Base-by-base conservation (phyloP, 495 filamentous ascomycete species). In the Trichoderma orchidacearum region DNA sequence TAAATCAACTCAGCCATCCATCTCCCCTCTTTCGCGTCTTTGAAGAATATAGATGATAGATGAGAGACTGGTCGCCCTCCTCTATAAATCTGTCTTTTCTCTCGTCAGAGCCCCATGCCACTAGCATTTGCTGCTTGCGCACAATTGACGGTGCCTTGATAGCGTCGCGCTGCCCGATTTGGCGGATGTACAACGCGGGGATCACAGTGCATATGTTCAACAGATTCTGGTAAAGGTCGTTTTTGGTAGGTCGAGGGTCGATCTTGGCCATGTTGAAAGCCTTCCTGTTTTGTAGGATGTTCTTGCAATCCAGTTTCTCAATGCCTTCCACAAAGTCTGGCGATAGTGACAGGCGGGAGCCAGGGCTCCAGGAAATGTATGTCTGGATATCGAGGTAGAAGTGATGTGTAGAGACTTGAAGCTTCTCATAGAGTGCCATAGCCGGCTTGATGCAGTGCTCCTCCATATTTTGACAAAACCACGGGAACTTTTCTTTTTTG, bases 371-470 rank as follows among this genome's bases (percentile, higher is more conserved):
- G 2, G 59, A 8, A 3, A 62, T 50, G 52, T 60, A 66, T 5
- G 57, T 41, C 36, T 64, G 59, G 28, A 65, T 51, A 15, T 60
- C 59, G 15, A 65, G 54, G 32, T 62, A 58, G 57, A 65, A 71
- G 51, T 64, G 57, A 56, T 65, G 61, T 7, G 62, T 66, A 18
- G 69, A 62, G 12, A 60, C 64, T 15, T 66, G 56, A 30, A 68
- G 51, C 56, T 66, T 64, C 58, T 68, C 64, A 23, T 66, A 59
- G 18, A 70, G 53, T 15, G 21, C 30, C 18, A 64, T 56, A 18
- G 69, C 66, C 29, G 65, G 69, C 29, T 41, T 54, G 51, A 72
- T 59, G 57, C 66, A 60, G 1, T 34, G 17, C 0, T 60, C 59
- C 17, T 62, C 53, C 23, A 60, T 56, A 27, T 51, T 35, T 5